Evolutionary conservation across 331 rosid genomes (phyloP).

Genomic region (Rhamnella rubrinervis): DNA sequence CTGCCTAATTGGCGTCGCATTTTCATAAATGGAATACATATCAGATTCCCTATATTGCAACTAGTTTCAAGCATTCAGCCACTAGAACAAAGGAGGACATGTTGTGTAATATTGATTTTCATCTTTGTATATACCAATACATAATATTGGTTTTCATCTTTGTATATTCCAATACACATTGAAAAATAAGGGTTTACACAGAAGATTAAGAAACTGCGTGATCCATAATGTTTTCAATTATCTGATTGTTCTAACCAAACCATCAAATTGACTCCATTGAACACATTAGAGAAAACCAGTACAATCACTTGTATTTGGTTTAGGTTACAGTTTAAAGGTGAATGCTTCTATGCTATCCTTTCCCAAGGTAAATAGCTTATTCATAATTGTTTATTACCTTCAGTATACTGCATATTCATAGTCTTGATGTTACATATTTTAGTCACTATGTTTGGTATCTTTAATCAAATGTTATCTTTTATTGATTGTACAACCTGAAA

Average conservation of each 20-base stretch:
- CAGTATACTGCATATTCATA: background rate
- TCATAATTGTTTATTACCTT: constrained; percentile 8
- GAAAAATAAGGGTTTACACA: too few species aligned
- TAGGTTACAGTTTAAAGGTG: background rate
- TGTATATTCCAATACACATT: too few species aligned
- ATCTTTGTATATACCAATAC: too few species aligned
- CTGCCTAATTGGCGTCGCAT: too few species aligned
- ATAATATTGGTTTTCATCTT: too few species aligned
- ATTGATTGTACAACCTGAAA: constrained; percentile 17
- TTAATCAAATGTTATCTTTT: background rate
- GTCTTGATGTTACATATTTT: background rate
- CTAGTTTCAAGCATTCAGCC: too few species aligned
- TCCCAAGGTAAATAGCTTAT: background rate
- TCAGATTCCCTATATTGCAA: too few species aligned
- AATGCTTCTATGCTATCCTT: background rate
- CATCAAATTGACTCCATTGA: background rate
- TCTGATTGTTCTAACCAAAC: background rate
- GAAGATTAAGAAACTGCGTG: too few species aligned
- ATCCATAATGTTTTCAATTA: background rate
- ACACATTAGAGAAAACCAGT: background rate
- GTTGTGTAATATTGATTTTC: too few species aligned
- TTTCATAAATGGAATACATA: too few species aligned
- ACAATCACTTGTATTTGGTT: background rate
- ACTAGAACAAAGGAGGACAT: too few species aligned
- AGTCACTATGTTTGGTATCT: background rate